Evolutionary conservation across 495 filamentous ascomycete species (phyloP).

Genomic region (Sordaria brevicollis): DNA sequence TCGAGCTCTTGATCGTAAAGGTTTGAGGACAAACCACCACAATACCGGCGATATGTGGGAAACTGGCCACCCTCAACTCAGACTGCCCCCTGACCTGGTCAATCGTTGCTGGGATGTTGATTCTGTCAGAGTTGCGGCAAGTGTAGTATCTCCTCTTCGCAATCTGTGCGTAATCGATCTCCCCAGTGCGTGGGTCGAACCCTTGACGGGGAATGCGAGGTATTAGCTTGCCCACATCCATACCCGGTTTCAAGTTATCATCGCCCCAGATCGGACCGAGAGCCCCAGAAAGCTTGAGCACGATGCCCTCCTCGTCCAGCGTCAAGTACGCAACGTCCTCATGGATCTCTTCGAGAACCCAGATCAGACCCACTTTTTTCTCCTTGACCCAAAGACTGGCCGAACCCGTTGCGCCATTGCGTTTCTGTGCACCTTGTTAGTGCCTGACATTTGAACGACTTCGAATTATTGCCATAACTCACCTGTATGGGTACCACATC

Average conservation of each 20-base stretch:
- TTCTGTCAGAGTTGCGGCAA: conserved; percentile 57
- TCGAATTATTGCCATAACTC: neutral
- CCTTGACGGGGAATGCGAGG: conserved; percentile 69
- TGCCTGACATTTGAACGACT: neutral
- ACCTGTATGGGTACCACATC: conserved; percentile 83
- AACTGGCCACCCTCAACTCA: conserved; percentile 76
- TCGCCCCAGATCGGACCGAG: conserved; percentile 73
- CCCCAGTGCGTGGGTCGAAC: conserved; percentile 50
- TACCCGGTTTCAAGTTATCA: conserved; percentile 50
- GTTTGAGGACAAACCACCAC: conserved; percentile 72
- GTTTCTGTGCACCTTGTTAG: conserved; percentile 50
- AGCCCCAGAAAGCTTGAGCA: conserved; percentile 57
- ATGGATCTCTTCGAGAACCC: conserved; percentile 95
- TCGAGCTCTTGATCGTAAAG: conserved; percentile 78
- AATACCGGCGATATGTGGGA: conserved; percentile 95
- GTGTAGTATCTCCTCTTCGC: conserved; percentile 67
- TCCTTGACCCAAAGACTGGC: conserved; percentile 98
- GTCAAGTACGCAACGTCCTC: conserved; percentile 75
- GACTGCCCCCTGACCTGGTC: conserved; percentile 51
- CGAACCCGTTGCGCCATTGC: conserved; percentile 81
- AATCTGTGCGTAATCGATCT: conserved; percentile 62
- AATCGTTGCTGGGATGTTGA: conserved; percentile 71
- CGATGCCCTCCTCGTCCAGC: conserved; percentile 61
- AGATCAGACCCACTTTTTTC: conserved; percentile 85
- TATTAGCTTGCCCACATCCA: conserved; percentile 64